Base-by-base conservation (phyloP, 1,284 basidiomycete species). In the Ustilago loliicola region DNA sequence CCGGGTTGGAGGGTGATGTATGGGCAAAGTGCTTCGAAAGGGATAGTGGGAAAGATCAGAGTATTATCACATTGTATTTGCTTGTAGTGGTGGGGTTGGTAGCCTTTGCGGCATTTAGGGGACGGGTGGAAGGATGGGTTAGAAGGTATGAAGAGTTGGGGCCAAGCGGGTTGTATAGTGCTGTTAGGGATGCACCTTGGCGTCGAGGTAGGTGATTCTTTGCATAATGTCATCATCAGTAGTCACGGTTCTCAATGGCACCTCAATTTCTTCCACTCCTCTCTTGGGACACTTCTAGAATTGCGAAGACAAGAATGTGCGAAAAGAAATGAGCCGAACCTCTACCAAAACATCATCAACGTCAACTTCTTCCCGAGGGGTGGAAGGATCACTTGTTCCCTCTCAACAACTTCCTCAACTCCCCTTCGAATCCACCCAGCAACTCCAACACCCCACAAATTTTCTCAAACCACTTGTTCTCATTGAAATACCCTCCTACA, bases 11-110 rank as follows among this genome's bases (percentile, higher is more conserved):
- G 67, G 86, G 86, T 3, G 83, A 86, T 52, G 84, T 86, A 0
- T 85, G 83, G 84, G 83, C 85, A 2, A 83, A 81, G 54, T 86
- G 86, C 38, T 86, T 86, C 32, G 85, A 84, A 38, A 75, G 83
- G 13, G 84, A 85, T 64, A 79, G 79, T 2, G 69, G 69, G 30
- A 85, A 85, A 50, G 85, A 86, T 66, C 77, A 83, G 58, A 65
- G 66, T 21, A 83, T 85, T 27, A 83, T 86, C 7, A 68, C 78
- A 2, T 56, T 84, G 52, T 86, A 85, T 56, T 54, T 86, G 30
- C 15, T 83, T 1, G 70, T 72, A 4, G 68, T 83, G 1, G 27
- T 77, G 2, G 82, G 47, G 1, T 59, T 83, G 50, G 55, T 80
- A 0, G 66, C 19, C 11, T 61, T 64, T 21, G 64, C 79, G 1